Conservation (phyloP, 2,329 filamentous ascomycete species). For the Phaeosphaeria sp. region DNA sequence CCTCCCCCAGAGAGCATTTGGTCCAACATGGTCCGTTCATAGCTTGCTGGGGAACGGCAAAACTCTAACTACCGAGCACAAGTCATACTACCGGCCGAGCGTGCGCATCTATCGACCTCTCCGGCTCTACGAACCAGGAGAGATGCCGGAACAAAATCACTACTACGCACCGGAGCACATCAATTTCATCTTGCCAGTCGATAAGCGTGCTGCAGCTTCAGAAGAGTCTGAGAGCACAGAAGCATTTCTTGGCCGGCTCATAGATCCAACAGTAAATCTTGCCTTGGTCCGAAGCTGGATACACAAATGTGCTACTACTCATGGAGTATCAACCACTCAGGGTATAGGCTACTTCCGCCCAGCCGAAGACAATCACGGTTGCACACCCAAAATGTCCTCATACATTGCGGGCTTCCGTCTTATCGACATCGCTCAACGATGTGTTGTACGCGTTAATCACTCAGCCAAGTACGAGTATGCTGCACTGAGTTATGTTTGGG, state of each 20-base stretch:
- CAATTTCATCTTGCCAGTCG: background rate
- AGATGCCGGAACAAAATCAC: background rate
- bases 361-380: background rate
- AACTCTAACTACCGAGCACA: background rate
- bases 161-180: background rate
- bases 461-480: slow-evolving; percentile 1
- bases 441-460: background rate
- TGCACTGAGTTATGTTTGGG: slow-evolving; percentile 11
- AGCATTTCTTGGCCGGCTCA: background rate
- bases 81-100: background rate
- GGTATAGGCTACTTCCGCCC: background rate
- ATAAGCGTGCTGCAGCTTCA: background rate
- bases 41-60: background rate
- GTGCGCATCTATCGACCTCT: background rate
- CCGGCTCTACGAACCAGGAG: background rate
- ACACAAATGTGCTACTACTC: background rate
- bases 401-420: background rate
- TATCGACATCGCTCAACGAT: slow-evolving; percentile 1
- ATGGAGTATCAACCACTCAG: background rate
- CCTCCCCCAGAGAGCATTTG: background rate
- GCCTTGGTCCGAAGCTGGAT: background rate
- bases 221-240: background rate
- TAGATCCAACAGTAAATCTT: background rate
- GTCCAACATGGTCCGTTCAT: background rate
- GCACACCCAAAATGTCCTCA: background rate